These are phyloP conservation scores for Colletotrichum gloeosporioides DNA, from an alignment of 2,329 filamentous ascomycete genomes.

Conservation along the genomic window DNA sequence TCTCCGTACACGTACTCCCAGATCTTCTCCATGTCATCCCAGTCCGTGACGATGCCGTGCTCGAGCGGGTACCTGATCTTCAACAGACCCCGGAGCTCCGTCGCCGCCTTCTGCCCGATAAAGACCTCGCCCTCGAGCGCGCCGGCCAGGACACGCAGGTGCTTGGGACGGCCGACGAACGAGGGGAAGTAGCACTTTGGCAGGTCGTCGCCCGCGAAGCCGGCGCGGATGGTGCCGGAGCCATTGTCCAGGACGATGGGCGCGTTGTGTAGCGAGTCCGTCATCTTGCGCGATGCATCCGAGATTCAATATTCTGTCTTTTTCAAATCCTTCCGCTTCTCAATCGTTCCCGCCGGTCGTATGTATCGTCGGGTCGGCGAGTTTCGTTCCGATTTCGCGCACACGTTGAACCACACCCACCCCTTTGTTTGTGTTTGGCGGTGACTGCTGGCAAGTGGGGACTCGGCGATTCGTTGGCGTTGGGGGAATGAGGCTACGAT, in stretches of 20 bases:
- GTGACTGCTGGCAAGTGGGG: slow-evolving; percentile 12
- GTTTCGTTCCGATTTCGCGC: slow-evolving; percentile 10
- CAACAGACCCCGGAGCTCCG: slow-evolving; percentile 87
- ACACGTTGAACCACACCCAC: not conserved
- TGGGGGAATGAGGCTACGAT: not conserved
- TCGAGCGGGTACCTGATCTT: slow-evolving; percentile 97
- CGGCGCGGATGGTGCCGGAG: slow-evolving; percentile 94
- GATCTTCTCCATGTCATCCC: slow-evolving; percentile 99
- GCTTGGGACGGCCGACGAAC: slow-evolving; percentile 95
- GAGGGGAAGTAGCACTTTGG: slow-evolving; percentile 98
- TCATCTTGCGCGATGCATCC: slow-evolving; percentile 44
- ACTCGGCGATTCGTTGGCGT: not conserved
- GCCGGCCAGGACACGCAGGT: slow-evolving; percentile 92
- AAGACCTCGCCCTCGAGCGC: slow-evolving; percentile 96
- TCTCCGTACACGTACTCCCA: slow-evolving; percentile 98
- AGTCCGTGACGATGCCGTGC: slow-evolving; percentile 98
- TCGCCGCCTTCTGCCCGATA: slow-evolving; percentile 87
- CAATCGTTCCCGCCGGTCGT: slow-evolving; percentile 3
- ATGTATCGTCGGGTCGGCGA: not conserved
- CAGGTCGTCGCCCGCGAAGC: slow-evolving; percentile 93
- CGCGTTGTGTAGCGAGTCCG: slow-evolving; percentile 84
- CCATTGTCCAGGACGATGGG: slow-evolving; percentile 99
- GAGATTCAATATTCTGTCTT: not conserved
- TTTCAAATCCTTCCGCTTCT: not conserved
- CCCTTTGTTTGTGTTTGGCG: slow-evolving; percentile 21